These are phyloP conservation scores for Erysimum cheiri DNA, from an alignment of 441 rosid species.

Conservation along the genomic window DNA sequence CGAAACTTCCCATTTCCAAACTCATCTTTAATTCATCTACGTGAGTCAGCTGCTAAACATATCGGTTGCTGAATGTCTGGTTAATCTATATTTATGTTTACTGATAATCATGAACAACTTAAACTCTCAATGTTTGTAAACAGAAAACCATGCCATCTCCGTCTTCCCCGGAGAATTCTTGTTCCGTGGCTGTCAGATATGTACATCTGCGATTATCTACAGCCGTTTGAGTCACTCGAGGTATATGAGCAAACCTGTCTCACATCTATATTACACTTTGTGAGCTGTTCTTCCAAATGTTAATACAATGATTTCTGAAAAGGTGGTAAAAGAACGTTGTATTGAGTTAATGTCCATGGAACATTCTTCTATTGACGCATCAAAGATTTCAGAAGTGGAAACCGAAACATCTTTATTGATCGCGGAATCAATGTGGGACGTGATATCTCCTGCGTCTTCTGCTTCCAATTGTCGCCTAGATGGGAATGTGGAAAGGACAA, in stretches of 20 bases:
- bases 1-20: conserved; percentile 53
- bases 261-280: conserved; percentile 6
- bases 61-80: conserved; percentile 26
- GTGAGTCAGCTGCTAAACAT: conserved; percentile 50
- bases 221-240: conserved; percentile 79
- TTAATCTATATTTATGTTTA: conserved; percentile 6
- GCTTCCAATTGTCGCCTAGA: conserved; percentile 39
- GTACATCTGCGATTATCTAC: conserved; percentile 79
- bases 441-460: conserved; percentile 43
- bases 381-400: conserved; percentile 68
- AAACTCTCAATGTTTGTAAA: conserved; percentile 29
- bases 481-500: conserved; percentile 39
- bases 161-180: conserved; percentile 84
- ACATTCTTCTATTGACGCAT: conserved; percentile 53
- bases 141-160: conserved; percentile 68
- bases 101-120: conserved; percentile 13
- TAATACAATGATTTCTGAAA: neutral
- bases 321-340: conserved; percentile 88
- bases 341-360: conserved; percentile 84
- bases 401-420: conserved; percentile 51
- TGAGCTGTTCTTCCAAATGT: conserved; percentile 3
- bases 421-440: conserved; percentile 77
- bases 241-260: conserved; percentile 47
- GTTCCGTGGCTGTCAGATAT: conserved; percentile 77
- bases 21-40: conserved; percentile 54